Conservation (phyloP, 495 filamentous ascomycete species). For the Immersiella caudata region DNA sequence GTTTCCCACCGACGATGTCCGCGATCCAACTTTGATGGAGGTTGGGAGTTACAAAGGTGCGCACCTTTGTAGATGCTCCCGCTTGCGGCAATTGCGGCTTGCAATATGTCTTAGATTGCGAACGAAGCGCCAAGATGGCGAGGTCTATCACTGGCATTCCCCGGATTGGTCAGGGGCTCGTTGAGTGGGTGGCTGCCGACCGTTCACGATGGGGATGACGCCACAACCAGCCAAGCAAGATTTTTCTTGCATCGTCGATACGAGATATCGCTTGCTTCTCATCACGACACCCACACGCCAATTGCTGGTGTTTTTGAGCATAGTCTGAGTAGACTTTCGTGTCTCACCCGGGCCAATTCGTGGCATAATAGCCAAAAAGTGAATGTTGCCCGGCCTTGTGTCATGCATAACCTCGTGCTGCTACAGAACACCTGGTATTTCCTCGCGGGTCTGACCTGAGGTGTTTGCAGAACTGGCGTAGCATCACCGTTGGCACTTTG, state of each 20-base stretch:
- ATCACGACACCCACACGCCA: neutral
- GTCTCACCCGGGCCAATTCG: constrained; percentile 18
- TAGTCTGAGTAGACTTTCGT: neutral
- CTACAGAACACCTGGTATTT: neutral
- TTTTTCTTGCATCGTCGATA: neutral
- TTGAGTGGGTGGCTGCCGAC: constrained; percentile 3
- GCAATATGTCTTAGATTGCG: neutral
- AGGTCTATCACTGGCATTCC: neutral
- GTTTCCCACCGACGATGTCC: neutral
- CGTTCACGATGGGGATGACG: constrained; percentile 13
- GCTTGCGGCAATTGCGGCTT: constrained; percentile 7
- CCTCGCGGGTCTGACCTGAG: neutral
- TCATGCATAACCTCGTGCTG: constrained; percentile 1
- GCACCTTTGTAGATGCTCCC: constrained; percentile 3
- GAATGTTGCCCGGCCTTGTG: neutral
- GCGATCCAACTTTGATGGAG: neutral
- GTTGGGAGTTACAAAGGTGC: neutral
- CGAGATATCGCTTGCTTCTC: neutral
- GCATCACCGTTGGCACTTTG: neutral
- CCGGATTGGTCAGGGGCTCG: constrained; percentile 7
- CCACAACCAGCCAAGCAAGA: constrained; percentile 1
- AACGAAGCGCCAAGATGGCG: constrained; percentile 9
- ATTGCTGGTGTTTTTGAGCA: neutral
- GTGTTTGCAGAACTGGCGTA: neutral
- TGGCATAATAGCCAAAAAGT: constrained; percentile 11